Evolutionary conservation across 805 yeast species (phyloP), one percentile per base, ranked within the genome.

Genomic region (Jamesozyma gamospora): DNA sequence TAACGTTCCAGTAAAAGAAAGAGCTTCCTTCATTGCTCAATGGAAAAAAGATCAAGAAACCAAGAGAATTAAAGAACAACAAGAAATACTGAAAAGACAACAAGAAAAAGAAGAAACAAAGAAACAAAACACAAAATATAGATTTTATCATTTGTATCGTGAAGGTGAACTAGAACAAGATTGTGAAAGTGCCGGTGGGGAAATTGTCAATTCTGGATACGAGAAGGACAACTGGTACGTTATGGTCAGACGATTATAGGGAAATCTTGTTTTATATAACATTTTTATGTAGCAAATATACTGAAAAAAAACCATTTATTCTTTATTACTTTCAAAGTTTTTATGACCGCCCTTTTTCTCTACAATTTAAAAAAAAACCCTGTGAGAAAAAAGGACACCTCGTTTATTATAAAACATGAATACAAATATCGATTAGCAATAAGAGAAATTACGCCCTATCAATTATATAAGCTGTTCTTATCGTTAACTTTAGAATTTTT

Each of bases 161-260:
- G 63, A 82, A 44, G 96, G 96, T 1, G 98, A 92, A 56, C 66
- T 92, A 33, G 80, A 71, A 35, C 74, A 72, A 4, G 85, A 90
- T 52, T 82, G 83, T 19, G 53, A 49, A 16, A 53, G 54, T 19
- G 95, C 96, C 0, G 95, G 95, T 2, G 88, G 80, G 1, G 48
- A 40, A 4, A 67, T 88, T 0, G 68, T 82, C 0, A 75, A 72
- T 21, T 65, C 72, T 32, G 98, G 98, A 0, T 92, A 90, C 55
- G 97, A 92, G 57, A 75, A 73, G 54, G 98, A 90, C 56, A 90
- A 90, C 53, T 92, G 97, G 97, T 90, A 95, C 83, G 79, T 69
- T 2, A 63, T 79, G 3, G 65, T 70, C 17, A 55, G 64, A 45
- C 67, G 63, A 40, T 38, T n/a, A n/a, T n/a, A n/a, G n/a, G n/a